phyloP scores from a whole-genome alignment of 345 rosid species.

The Eucalyptus urophylla region DNA sequence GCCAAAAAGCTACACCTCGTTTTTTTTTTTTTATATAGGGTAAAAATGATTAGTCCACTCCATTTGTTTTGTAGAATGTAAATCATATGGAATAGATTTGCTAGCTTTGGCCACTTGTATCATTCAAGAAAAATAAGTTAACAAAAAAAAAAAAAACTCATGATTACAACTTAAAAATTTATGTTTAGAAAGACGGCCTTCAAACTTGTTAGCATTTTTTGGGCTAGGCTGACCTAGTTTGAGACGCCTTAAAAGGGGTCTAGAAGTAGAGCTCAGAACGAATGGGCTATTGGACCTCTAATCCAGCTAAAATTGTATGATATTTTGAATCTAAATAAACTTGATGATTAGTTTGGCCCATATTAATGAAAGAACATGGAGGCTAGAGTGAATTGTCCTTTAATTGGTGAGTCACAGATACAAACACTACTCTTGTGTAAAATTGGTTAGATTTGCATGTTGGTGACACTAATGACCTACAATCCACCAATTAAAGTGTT shows the following conservation, averaged over 20 bases:
- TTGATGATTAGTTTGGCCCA: not conserved
- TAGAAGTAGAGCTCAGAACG: not conserved
- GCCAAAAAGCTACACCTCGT: not conserved
- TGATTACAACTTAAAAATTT: not conserved
- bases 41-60: not conserved
- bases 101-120: not conserved
- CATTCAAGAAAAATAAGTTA: no score
- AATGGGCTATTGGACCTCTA: not conserved
- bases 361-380: not conserved
- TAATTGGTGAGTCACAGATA: no score
- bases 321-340: not conserved
- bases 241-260: not conserved
- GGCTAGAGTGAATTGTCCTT: no score
- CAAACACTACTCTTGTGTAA: no score
- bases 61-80: no score
- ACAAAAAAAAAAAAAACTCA: no score
- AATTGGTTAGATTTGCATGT: no score
- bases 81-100: no score
- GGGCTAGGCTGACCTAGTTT: not conserved
- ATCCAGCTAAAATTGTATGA: not conserved
- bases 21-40: not conserved
- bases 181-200: not conserved
- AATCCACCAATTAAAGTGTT: no score
- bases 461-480: no score
- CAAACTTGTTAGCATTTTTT: not conserved